phyloP scores from a whole-genome alignment of 306 rosid species.

The Citrullus amarus region DNA sequence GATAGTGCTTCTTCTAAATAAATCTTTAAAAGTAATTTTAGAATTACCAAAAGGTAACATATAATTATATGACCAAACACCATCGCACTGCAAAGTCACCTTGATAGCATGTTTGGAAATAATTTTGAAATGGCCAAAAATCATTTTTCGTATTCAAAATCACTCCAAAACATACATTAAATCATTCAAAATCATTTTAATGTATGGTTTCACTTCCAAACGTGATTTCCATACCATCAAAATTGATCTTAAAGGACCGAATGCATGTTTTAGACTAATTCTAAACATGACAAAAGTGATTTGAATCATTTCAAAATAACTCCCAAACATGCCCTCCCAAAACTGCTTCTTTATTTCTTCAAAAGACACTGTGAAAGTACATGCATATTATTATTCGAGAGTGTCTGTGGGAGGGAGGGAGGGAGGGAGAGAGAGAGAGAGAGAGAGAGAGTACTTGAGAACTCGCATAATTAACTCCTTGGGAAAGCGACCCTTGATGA shows the following conservation, averaged over 20 bases:
- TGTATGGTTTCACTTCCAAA: too few species aligned
- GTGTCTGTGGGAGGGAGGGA: not conserved
- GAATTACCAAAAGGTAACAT: not conserved
- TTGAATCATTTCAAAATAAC: too few species aligned
- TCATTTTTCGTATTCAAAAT: not conserved
- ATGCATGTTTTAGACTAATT: too few species aligned
- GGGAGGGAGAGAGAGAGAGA: not conserved
- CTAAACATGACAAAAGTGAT: not conserved
- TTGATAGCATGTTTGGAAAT: not conserved
- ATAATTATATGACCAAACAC: not conserved
- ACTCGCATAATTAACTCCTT: constrained; percentile 51
- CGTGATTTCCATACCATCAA: not conserved
- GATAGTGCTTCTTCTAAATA: not conserved
- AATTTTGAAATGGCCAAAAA: too few species aligned
- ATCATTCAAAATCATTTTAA: too few species aligned
- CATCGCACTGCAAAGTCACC: not conserved
- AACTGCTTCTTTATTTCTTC: not conserved
- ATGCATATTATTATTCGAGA: not conserved
- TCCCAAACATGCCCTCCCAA: not conserved
- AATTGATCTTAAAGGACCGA: too few species aligned
- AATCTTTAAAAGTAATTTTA: not conserved
- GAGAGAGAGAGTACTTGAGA: constrained; percentile 52
- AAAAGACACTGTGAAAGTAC: not conserved
- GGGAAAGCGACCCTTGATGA: constrained; percentile 74
- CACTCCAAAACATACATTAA: not conserved